Conservation (phyloP, 108 stramenopile genomes). For the Fistulifera pelliculosa region DNA sequence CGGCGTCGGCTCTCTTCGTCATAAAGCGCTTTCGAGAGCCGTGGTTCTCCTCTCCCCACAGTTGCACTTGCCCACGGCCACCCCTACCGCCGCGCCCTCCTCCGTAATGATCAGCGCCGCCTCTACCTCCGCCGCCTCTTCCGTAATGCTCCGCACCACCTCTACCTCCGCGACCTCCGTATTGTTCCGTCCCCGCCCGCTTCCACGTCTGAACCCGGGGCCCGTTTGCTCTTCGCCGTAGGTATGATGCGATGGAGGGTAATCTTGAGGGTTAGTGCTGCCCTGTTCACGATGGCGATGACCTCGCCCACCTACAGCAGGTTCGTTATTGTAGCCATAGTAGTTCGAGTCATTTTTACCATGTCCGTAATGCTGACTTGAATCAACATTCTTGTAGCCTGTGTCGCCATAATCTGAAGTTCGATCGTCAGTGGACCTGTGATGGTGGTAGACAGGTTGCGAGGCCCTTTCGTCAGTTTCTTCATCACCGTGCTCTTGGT, state of each 20-base stretch:
- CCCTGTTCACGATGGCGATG: no score
- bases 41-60: background rate
- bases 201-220: background rate
- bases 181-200: background rate
- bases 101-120: background rate
- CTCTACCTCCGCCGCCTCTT: slow-evolving; percentile 5
- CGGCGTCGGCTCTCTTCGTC: background rate
- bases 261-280: no score
- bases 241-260: background rate
- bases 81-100: slow-evolving; percentile 7
- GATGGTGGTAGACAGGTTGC: no score
- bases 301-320: no score
- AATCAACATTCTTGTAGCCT: background rate
- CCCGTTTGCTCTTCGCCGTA: background rate
- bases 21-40: background rate
- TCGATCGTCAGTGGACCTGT: no score
- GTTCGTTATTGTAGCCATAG: no score
- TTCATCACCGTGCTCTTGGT: slow-evolving; percentile 5
- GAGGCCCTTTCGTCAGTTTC: background rate
- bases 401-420: no score
- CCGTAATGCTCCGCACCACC: background rate
- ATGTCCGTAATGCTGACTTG: background rate
- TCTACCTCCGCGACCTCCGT: background rate
- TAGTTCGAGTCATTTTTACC: background rate
- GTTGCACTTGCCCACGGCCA: slow-evolving; percentile 2